These are phyloP conservation scores for Fraxinus baroniana DNA, from an alignment of 305 asterid species.

Conservation along the genomic window DNA sequence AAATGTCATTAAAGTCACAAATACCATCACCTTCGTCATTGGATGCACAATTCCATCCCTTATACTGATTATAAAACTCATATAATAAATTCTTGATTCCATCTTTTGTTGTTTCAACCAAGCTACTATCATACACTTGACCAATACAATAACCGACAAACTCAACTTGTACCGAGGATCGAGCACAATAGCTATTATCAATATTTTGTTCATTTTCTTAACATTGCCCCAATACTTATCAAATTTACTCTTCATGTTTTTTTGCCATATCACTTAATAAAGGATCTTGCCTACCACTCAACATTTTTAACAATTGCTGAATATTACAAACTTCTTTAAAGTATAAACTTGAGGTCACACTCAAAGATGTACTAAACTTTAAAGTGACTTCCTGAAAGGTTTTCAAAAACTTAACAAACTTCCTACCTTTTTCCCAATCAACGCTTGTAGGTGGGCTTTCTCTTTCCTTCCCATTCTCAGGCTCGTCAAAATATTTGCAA, in stretches of 20 bases:
- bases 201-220: too few relatives aligned
- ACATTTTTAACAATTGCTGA: not conserved
- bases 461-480: not conserved
- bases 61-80: not conserved
- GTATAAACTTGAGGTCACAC: not conserved
- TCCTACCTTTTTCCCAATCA: not conserved
- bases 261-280: not conserved
- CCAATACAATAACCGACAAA: not conserved
- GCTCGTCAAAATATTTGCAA: too few relatives aligned
- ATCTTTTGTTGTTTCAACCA: not conserved
- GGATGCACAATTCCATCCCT: not conserved
- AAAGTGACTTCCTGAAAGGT: not conserved
- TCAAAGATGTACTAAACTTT: not conserved
- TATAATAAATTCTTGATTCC: not conserved
- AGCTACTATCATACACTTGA: not conserved
- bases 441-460: not conserved
- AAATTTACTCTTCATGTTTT: not conserved
- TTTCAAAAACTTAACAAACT: not conserved
- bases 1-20: not conserved
- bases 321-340: not conserved
- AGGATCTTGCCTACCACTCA: not conserved
- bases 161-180: too few relatives aligned
- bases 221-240: not conserved
- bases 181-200: too few relatives aligned
- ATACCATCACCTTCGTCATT: not conserved